Conservation (phyloP, 345 rosid species). For the Triadica sebifera region DNA sequence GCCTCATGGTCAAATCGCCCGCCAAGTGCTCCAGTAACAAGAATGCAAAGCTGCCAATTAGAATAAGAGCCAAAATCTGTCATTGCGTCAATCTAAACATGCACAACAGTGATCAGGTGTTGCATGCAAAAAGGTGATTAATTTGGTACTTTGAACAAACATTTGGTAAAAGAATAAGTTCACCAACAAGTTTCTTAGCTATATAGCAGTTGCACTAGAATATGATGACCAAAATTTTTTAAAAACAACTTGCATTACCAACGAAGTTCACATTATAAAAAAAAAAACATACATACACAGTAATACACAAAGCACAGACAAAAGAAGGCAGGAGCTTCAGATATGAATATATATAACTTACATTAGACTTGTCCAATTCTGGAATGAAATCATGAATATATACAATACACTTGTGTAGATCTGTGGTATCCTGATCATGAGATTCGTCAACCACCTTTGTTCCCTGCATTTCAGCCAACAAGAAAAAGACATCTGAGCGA, state of each 20-base stretch:
- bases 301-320: not conserved
- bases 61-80: slow-evolving; percentile 5
- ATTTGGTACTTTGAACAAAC: not conserved
- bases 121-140: not conserved
- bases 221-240: not conserved
- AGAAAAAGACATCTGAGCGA: slow-evolving; percentile 18
- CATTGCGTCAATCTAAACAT: slow-evolving; percentile 1
- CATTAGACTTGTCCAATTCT: slow-evolving; percentile 46
- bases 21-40: slow-evolving; percentile 92
- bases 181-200: not conserved
- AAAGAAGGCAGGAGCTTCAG: not conserved
- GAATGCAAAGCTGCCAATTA: slow-evolving; percentile 68
- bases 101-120: not conserved
- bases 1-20: slow-evolving; percentile 96
- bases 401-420: slow-evolving; percentile 78
- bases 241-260: not conserved
- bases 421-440: slow-evolving; percentile 94
- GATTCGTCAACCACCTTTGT: slow-evolving; percentile 70
- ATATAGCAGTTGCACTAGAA: not conserved
- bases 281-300: not conserved
- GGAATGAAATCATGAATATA: slow-evolving; percentile 48
- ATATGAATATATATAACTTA: slow-evolving; percentile 31
- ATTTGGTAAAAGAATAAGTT: not conserved
- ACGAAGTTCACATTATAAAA: not conserved
- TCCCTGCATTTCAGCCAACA: slow-evolving; percentile 52